Conservation (phyloP, 78 protist genomes). For the Dictyostelium capitatum region DNA sequence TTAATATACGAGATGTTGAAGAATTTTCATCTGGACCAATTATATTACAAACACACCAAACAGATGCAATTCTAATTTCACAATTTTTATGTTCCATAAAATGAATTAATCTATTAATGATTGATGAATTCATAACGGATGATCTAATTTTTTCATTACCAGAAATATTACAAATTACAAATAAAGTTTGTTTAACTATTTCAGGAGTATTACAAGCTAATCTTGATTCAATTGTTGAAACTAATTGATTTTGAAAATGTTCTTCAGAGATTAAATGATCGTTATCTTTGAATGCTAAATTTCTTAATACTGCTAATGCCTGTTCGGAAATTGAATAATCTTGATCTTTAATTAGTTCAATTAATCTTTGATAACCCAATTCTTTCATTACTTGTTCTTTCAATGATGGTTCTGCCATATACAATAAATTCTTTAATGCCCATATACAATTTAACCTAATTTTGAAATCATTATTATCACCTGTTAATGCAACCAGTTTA, state of each 20-base stretch:
- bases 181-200: conserved; percentile 54
- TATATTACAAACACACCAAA: conserved; percentile 63
- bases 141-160: conserved; percentile 44
- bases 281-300: conserved; percentile 61
- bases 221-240: conserved; percentile 16
- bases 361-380: conserved; percentile 3
- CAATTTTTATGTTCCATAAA: conserved; percentile 29
- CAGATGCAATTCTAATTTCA: conserved; percentile 25
- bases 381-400: conserved; percentile 50
- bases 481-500: conserved; percentile 42
- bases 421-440: conserved; percentile 86
- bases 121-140: conserved; percentile 40
- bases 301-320: conserved; percentile 53
- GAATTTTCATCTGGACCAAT: conserved; percentile 14
- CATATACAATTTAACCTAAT: conserved; percentile 73
- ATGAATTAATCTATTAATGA: not conserved
- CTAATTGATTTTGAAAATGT: not conserved
- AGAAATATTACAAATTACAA: conserved; percentile 64
- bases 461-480: conserved; percentile 16
- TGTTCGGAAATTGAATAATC: conserved; percentile 58
- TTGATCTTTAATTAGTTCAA: conserved; percentile 17
- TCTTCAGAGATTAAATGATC: conserved; percentile 20
- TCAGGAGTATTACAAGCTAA: not conserved
- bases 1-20: not conserved
- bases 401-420: conserved; percentile 19